Conservation (phyloP, 2,329 filamentous ascomycete genomes). For the Fusarium newnesense region DNA sequence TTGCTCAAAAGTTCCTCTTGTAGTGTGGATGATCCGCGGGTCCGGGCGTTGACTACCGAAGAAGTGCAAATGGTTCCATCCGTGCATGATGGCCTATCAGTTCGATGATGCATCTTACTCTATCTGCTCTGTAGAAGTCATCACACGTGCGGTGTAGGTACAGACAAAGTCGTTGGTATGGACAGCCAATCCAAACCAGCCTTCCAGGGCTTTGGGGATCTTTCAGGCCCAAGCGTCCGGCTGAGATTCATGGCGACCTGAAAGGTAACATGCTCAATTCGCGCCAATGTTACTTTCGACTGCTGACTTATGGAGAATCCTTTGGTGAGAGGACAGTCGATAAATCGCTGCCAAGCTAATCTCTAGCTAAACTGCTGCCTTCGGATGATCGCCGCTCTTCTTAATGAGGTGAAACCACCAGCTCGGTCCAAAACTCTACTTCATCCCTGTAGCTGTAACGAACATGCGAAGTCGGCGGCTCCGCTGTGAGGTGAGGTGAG, state of each 20-base stretch:
- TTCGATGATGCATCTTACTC: background rate
- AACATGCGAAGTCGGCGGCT: conserved; percentile 11
- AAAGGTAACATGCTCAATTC: conserved; percentile 26
- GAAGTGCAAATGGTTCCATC: conserved; percentile 12
- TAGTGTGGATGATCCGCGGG: conserved; percentile 27
- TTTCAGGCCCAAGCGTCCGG: conserved; percentile 21
- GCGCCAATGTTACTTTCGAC: conserved; percentile 26
- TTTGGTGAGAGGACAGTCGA: conserved; percentile 20
- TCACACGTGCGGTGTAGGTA: conserved; percentile 27
- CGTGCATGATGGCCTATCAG: conserved; percentile 10
- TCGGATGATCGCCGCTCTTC: conserved; percentile 26
- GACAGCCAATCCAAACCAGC: background rate
- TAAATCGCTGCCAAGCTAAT: conserved; percentile 5
- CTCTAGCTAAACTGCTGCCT: conserved; percentile 18
- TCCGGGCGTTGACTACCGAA: conserved; percentile 30
- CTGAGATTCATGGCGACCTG: conserved; percentile 23
- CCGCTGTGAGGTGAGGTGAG: conserved; percentile 23
- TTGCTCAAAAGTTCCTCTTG: conserved; percentile 33
- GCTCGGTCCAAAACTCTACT: conserved; percentile 22
- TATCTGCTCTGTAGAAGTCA: background rate
- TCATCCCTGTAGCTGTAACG: conserved; percentile 24
- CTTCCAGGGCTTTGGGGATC: conserved; percentile 20
- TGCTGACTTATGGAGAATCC: conserved; percentile 25
- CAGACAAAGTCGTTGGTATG: conserved; percentile 1
- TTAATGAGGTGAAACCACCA: conserved; percentile 34